Base-by-base conservation (phyloP, 176 grass and related monocot genomes). In the Zea luxurians region DNA sequence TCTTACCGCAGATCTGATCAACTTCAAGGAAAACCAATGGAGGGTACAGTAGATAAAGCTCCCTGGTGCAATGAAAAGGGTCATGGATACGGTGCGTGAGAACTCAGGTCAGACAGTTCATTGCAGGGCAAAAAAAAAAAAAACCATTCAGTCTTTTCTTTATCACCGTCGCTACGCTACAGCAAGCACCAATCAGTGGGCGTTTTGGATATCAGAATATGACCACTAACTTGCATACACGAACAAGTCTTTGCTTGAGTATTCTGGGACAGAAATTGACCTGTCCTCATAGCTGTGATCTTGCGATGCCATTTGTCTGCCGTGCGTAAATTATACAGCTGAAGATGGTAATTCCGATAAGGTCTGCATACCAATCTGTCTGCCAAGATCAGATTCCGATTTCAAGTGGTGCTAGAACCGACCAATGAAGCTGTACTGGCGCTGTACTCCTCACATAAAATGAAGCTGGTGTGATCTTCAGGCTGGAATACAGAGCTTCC, bases 391-490 rank as follows among this genome's bases (percentile, higher is more conserved):
- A 37, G 73, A 57, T 80, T 64, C 47, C 6, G 64, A 60, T 61
- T 48, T 79, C 55, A 75, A 44, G 43, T 48, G 54, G 62, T 52
- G 46, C 70, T 17, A 66, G 61, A 73, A 73, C 68, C 9, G 5
- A 34, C 53, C 16, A 6, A 76, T n/a, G 37, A 67, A n/a, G n/a
- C n/a, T n/a, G n/a, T 4, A 83, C 75, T 75, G 13, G 11, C 61
- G 35, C 10, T 88, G 68, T 78, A 62, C 61, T 68, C 74, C 45
- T 88, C 71, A 71, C 46, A 59, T 11, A 43, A 53, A 60, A 83
- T 49, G 21, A 59, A 34, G 70, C 20, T 77, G 50, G 13, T 88
- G 48, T 36, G 46, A 76, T 48, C 40, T 38, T 72, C 48, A 38
- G 77, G 41, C 17, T 5, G 61, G 70, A 74, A 68, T 68, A 67